Base-by-base conservation (phyloP, 2,329 filamentous ascomycete genomes). In the Alternaria triticina region DNA sequence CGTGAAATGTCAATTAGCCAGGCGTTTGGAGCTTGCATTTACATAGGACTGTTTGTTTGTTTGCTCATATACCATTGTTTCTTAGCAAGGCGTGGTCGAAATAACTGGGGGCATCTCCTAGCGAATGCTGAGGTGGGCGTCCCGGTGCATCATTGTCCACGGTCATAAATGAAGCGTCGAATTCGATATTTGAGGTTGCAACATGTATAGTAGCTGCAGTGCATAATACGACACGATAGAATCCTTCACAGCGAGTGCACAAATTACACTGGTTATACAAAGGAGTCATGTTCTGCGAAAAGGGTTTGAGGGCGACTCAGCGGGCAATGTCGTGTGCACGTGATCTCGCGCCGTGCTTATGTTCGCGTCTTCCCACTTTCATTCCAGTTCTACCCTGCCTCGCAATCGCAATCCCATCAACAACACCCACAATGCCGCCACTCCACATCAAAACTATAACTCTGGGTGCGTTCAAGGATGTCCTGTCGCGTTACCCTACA, bases 401-500 rank as follows among this genome's bases (percentile, higher is more conserved):
- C 33, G 25, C 43, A 33, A 55, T 23, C 11, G 40, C 54, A 54
- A 57, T 46, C n/a, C n/a, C 47, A n/a, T 52, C 59, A 23, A 40
- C 22, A 47, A 43, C 20, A 44, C 15, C 23, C 17, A 46, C n/a
- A 45, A 69, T 69, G 67, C 17, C 66, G 9, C 22, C 51, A 15
- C 54, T 65, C 0, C 62, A 67, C 15, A 59, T 68, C 27, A 66
- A 54, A 5, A 61, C 17, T 3, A 77, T 78, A 2, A 59, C 69
- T 3, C 46, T 68, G 4, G 13, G 23, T 2, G n/a, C 64, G 0
- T 77, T 77, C 63, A 68, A 66, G 9, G 52, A 61, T 4, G 54
- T 67, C 2, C 64, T 79, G 15, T 60, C 68, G 1, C 74, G 73
- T 30, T 79, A 80, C 36, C 44, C 70, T 11, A 44, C 68, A 12